Conservation (phyloP, 768 basidiomycete species). For the Exsudoporus frostii region DNA sequence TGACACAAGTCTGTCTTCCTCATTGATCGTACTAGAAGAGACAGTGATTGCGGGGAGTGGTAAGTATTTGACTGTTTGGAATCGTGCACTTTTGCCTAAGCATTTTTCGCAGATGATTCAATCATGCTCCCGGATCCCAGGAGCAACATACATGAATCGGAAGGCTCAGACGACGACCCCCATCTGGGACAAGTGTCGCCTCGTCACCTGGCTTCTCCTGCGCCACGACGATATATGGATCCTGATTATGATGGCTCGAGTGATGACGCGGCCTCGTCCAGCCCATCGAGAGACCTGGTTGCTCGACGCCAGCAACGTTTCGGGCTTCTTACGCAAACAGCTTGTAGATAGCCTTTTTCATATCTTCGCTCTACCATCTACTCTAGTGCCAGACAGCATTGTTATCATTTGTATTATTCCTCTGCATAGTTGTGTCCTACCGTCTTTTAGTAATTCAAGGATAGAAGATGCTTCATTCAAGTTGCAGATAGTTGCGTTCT, state of each 20-base stretch:
- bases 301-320: constrained; percentile 39
- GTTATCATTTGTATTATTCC: constrained; percentile 25
- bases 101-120: constrained; percentile 42
- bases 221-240: constrained; percentile 39
- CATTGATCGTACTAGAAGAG: constrained; percentile 24
- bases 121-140: constrained; percentile 32
- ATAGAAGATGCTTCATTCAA: background rate
- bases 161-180: constrained; percentile 63
- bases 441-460: too few species aligned
- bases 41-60: constrained; percentile 34
- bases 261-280: constrained; percentile 47
- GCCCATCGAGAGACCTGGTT: constrained; percentile 47
- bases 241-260: constrained; percentile 39
- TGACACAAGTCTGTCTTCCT: constrained; percentile 13
- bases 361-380: constrained; percentile 19
- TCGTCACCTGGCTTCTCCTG: constrained; percentile 64
- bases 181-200: constrained; percentile 66
- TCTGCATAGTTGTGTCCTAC: constrained; percentile 23
- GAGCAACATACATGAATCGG: constrained; percentile 5
- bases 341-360: constrained; percentile 9
- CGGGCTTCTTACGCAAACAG: constrained; percentile 3
- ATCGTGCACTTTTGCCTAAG: constrained; percentile 2
- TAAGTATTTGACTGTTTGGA: constrained; percentile 9
- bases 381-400: constrained; percentile 5
- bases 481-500: too few species aligned